Evolutionary conservation across 1,139 yeast genomes (phyloP).

Genomic region (Lodderomyces parapsilosis): DNA sequence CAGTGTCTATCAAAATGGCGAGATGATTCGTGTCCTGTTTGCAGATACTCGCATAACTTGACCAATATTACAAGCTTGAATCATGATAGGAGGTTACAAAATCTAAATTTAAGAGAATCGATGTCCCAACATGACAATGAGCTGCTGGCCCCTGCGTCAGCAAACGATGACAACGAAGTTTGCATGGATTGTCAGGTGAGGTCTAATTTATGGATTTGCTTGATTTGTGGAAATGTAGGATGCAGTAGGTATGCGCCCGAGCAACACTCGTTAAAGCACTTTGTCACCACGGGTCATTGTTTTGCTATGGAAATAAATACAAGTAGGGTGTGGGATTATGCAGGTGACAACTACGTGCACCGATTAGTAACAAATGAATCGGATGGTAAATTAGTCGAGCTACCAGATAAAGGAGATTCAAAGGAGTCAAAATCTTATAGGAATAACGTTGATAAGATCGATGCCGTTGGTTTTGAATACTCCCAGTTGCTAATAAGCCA

Average conservation of each 20-base stretch:
- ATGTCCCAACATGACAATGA: neutral
- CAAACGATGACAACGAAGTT: slow-evolving; percentile 19
- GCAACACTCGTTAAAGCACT: slow-evolving; percentile 86
- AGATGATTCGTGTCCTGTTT: slow-evolving; percentile 90
- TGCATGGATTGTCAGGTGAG: slow-evolving; percentile 37
- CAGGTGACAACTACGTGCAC: slow-evolving; percentile 90
- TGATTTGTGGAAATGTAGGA: slow-evolving; percentile 48
- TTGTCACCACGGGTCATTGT: slow-evolving; percentile 75
- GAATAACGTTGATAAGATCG: slow-evolving; percentile 31
- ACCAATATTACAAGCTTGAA: slow-evolving; percentile 21
- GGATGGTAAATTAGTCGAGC: slow-evolving; percentile 82
- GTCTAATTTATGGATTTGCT: slow-evolving; percentile 43
- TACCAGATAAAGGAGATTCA: slow-evolving; percentile 38
- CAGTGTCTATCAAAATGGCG: slow-evolving; percentile 87
- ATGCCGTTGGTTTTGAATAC: slow-evolving; percentile 71
- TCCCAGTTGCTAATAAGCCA: slow-evolving; percentile 78
- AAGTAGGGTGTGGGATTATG: slow-evolving; percentile 94
- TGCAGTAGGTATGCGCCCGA: slow-evolving; percentile 67
- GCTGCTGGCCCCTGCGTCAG: neutral
- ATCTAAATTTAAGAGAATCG: slow-evolving; percentile 7
- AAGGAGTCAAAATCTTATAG: neutral
- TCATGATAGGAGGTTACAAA: slow-evolving; percentile 1
- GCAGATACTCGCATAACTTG: slow-evolving; percentile 66
- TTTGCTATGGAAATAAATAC: slow-evolving; percentile 87
- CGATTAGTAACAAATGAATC: slow-evolving; percentile 78